Conservation (phyloP, 345 rosid genomes). For the Linum tenue region DNA sequence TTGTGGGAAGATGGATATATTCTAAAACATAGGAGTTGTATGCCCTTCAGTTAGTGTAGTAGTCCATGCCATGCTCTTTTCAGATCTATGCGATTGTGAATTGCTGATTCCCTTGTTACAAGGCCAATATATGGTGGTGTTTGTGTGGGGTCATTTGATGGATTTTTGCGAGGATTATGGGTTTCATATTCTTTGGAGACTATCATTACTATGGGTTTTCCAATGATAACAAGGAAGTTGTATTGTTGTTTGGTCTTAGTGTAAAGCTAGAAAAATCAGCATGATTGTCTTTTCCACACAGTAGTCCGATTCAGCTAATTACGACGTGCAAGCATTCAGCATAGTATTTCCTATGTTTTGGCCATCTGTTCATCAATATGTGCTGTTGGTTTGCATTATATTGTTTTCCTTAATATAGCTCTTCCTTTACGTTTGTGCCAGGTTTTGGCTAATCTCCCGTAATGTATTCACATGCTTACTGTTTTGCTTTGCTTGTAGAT, state of each 20-base stretch:
- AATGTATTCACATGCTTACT: conserved; percentile 5
- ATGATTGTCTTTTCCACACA: neutral
- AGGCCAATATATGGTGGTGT: no score
- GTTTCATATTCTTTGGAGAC: no score
- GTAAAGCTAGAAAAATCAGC: neutral
- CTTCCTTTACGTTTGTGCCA: neutral
- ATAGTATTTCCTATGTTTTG: neutral
- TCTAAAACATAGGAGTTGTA: neutral
- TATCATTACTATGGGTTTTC: no score
- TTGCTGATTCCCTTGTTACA: no score
- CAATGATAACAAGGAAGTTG: no score
- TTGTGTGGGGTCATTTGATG: no score
- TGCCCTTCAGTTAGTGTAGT: no score
- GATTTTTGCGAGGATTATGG: no score
- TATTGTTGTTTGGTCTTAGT: no score
- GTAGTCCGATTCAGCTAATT: neutral
- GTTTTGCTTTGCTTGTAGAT: conserved; percentile 46
- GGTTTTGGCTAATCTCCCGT: conserved; percentile 3
- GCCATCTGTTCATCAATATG: neutral
- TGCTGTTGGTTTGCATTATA: neutral
- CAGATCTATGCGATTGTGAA: no score
- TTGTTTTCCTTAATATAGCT: neutral
- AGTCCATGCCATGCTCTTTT: no score
- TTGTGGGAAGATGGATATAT: neutral
- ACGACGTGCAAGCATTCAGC: neutral